These are phyloP conservation scores for Fraxinus ornus DNA, from an alignment of 305 asterid genomes.

Conservation along the genomic window DNA sequence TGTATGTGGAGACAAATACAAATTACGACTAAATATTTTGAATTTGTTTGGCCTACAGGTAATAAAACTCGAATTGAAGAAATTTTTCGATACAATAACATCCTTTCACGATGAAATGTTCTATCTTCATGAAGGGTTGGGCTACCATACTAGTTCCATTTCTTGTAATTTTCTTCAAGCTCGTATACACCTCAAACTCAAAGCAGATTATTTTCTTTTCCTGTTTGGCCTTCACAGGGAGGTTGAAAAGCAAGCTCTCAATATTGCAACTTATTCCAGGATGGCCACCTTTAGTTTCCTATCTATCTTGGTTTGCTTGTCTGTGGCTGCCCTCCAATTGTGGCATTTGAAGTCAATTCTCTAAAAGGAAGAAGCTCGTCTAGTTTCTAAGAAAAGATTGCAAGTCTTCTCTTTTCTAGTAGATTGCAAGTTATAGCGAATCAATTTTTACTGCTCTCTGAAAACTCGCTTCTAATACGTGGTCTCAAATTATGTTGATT, in stretches of 20 bases:
- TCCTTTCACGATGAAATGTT: constrained; percentile 34
- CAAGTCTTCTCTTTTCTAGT: background rate
- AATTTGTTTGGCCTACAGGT: constrained; percentile 9
- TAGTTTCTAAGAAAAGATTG: background rate
- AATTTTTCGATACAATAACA: constrained; percentile 18
- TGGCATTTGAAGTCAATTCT: constrained; percentile 36
- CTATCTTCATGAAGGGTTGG: constrained; percentile 30
- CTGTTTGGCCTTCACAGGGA: constrained; percentile 20
- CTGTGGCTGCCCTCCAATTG: constrained; percentile 33
- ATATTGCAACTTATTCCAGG: constrained; percentile 25
- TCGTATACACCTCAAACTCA: background rate
- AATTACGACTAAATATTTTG: background rate
- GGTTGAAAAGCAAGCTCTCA: too few relatives aligned
- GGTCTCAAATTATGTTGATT: background rate
- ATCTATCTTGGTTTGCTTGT: constrained; percentile 26
- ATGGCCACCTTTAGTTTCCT: constrained; percentile 23
- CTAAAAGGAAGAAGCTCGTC: constrained; percentile 34
- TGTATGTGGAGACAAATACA: background rate
- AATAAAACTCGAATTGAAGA: constrained; percentile 31
- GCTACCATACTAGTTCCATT: background rate
- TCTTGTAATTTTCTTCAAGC: background rate
- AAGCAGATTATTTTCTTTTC: background rate
- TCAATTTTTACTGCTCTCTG: background rate
- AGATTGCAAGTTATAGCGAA: background rate
- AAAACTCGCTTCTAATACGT: background rate